Conservation (phyloP, 306 rosid species). For the Cicer bijugum region DNA sequence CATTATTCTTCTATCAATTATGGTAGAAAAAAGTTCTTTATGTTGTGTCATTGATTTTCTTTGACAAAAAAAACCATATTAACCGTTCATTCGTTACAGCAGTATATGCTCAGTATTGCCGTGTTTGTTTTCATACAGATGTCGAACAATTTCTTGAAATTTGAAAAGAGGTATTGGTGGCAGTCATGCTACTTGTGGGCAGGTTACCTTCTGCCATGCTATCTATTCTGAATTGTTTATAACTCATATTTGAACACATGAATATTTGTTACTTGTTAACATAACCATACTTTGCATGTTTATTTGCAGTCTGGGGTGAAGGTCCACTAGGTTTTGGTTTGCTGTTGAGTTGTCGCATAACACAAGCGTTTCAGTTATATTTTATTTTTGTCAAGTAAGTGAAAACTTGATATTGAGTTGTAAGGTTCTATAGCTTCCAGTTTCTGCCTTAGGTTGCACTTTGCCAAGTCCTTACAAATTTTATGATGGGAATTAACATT, state of each 20-base stretch:
- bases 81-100: background rate
- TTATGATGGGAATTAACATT: background rate
- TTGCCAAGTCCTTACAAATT: constrained; percentile 7
- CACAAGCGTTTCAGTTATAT: constrained; percentile 82
- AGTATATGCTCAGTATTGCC: constrained; percentile 11
- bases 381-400: constrained; percentile 86
- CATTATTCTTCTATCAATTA: constrained; percentile 74
- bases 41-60: constrained; percentile 19
- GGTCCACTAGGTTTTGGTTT: constrained; percentile 95
- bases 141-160: constrained; percentile 59
- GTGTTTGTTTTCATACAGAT: constrained; percentile 52
- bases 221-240: constrained; percentile 17
- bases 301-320: constrained; percentile 87
- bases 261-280: constrained; percentile 31
- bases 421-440: constrained; percentile 16
- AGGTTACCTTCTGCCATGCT: constrained; percentile 56
- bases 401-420: constrained; percentile 30
- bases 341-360: constrained; percentile 80
- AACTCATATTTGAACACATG: background rate
- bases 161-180: constrained; percentile 73
- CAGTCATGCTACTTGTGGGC: constrained; percentile 90
- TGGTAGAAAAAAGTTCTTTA: constrained; percentile 56
- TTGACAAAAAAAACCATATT: background rate
- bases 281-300: constrained; percentile 39
- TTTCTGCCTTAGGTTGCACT: constrained; percentile 19